phyloP scores from a whole-genome alignment of 2,329 filamentous ascomycete genomes.

The Helotiales sp. region DNA sequence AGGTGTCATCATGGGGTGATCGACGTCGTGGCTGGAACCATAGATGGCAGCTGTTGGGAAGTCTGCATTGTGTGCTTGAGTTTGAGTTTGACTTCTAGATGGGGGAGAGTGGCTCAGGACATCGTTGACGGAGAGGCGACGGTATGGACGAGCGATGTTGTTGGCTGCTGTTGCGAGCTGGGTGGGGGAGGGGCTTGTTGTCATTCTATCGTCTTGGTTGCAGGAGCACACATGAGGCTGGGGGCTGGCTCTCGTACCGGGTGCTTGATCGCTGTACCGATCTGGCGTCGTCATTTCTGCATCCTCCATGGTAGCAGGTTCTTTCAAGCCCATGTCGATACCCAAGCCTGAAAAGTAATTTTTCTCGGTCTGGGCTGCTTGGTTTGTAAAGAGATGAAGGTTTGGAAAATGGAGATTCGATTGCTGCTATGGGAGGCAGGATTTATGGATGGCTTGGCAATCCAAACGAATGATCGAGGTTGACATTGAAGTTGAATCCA shows the following conservation, averaged over 20 bases:
- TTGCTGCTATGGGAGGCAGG: neutral
- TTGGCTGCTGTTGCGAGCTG: neutral
- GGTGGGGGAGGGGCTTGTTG: neutral
- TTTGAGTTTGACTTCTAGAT: too few species aligned
- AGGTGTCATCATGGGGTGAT: neutral
- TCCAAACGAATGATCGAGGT: neutral
- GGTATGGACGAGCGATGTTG: constrained; percentile 3
- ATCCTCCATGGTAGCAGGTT: neutral
- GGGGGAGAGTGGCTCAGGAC: constrained; percentile 16
- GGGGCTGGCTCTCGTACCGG: neutral
- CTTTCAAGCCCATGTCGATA: neutral
- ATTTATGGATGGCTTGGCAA: neutral
- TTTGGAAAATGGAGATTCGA: neutral
- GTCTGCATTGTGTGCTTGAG: neutral
- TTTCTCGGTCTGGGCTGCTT: neutral
- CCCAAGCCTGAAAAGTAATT: too few species aligned
- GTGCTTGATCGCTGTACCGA: neutral
- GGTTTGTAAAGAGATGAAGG: neutral
- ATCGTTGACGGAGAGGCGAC: constrained; percentile 10
- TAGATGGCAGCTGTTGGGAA: neutral
- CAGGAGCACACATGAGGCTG: constrained; percentile 4
- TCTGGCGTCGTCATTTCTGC: neutral
- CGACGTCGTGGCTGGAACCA: neutral
- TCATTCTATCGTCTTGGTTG: neutral
- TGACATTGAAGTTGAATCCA: constrained; percentile 9